Percentiles rank a stretch among this genome's conserved stretches.
Conservation (phyloP, 2,329 filamentous ascomycete genomes). For the Onygenales sp. region DNA sequence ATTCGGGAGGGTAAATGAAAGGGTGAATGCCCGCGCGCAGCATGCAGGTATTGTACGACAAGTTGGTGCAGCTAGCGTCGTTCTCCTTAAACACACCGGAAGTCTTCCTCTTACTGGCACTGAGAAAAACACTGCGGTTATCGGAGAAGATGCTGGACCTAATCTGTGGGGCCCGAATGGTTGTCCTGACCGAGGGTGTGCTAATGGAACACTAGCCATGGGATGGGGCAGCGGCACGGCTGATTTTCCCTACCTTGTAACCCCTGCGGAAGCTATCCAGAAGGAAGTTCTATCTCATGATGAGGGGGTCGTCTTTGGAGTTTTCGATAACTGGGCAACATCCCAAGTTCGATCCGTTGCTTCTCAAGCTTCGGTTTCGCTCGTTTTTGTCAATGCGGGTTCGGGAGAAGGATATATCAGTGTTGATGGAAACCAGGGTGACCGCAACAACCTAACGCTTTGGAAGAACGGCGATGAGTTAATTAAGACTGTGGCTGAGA, state of each 20-base stretch:
- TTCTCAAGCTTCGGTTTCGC: conserved; percentile 43
- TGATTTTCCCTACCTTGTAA: conserved; percentile 55
- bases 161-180: conserved; percentile 70
- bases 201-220: conserved; percentile 53
- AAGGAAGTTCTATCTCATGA: conserved; percentile 55
- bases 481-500: conserved; percentile 67
- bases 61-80: conserved; percentile 68
- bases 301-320: conserved; percentile 53
- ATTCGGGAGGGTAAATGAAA: conserved; percentile 63
- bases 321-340: conserved; percentile 50
- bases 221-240: conserved; percentile 53
- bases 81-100: conserved; percentile 75
- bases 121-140: conserved; percentile 64
- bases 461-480: conserved; percentile 76
- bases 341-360: conserved; percentile 42
- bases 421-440: conserved; percentile 74
- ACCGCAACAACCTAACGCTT: conserved; percentile 84
- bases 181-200: conserved; percentile 59
- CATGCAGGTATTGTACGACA: conserved; percentile 67
- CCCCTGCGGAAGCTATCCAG: conserved; percentile 55
- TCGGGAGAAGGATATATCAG: conserved; percentile 79
- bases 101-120: conserved; percentile 66
- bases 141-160: conserved; percentile 75
- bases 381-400: conserved; percentile 86
- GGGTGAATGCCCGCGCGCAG: conserved; percentile 71